Evolutionary conservation across 371 early-diverging fungal genomes (phyloP).

Genomic region (Edhazardia aedis): DNA sequence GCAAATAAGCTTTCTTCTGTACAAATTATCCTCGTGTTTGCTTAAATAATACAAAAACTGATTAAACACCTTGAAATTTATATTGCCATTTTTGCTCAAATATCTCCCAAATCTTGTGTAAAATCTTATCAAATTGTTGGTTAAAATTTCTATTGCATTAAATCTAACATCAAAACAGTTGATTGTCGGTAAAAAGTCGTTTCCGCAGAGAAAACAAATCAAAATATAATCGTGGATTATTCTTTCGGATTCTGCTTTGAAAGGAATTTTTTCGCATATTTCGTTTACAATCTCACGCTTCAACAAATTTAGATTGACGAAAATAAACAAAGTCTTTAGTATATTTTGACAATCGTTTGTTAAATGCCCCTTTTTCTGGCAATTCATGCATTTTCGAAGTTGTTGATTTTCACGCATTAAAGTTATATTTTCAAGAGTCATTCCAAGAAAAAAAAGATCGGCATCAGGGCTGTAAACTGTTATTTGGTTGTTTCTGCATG

Average conservation of each 20-base stretch:
- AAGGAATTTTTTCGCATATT: slow-evolving; percentile 14
- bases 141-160: slow-evolving; percentile 63
- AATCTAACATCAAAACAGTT: slow-evolving; percentile 86
- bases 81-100: slow-evolving; percentile 21
- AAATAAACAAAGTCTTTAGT: slow-evolving; percentile 31
- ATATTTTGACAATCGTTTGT: slow-evolving; percentile 52
- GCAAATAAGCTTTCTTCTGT: slow-evolving; percentile 20
- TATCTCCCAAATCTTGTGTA: slow-evolving; percentile 14
- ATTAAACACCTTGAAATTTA: slow-evolving; percentile 28
- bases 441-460: slow-evolving; percentile 88
- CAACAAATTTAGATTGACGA: slow-evolving; percentile 27
- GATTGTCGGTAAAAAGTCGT: slow-evolving; percentile 93
- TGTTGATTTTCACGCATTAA: slow-evolving; percentile 79
- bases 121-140: slow-evolving; percentile 11
- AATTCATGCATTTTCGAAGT: slow-evolving; percentile 54
- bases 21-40: slow-evolving; percentile 25
- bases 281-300: slow-evolving; percentile 14
- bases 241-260: slow-evolving; percentile 57
- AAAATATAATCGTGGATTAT: slow-evolving; percentile 96
- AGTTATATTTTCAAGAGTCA: slow-evolving; percentile 78
- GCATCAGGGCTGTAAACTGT: slow-evolving; percentile 92
- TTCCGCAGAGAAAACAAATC: slow-evolving; percentile 91
- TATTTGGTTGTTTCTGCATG: slow-evolving; percentile 63
- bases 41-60: slow-evolving; percentile 23
- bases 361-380: slow-evolving; percentile 60